Conservation (phyloP, 768 basidiomycete species). For the Termitomyces sp. region DNA sequence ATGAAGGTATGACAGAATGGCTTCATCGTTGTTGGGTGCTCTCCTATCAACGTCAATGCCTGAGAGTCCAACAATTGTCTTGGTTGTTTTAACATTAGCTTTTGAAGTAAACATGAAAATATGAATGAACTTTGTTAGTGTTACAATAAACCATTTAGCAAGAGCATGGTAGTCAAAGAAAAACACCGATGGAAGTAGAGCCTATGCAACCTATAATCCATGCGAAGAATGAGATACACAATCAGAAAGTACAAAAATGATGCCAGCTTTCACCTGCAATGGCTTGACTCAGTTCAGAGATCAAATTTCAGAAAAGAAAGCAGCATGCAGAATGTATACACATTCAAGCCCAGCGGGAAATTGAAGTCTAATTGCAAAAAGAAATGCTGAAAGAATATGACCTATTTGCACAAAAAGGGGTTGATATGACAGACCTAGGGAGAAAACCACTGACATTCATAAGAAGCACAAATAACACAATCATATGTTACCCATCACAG, state of each 20-base stretch:
- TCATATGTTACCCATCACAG: background rate
- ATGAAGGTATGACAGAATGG: conserved; percentile 7
- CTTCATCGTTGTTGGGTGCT: conserved; percentile 12
- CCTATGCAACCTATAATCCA: background rate
- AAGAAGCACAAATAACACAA: background rate
- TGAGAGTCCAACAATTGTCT: background rate
- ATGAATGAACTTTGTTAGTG: background rate
- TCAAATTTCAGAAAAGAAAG: background rate
- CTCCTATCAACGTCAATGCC: conserved; percentile 15
- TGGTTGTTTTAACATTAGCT: background rate
- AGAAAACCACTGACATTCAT: background rate
- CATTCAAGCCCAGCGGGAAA: background rate
- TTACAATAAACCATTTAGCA: background rate
- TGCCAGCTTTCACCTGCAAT: background rate
- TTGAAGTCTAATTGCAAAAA: background rate
- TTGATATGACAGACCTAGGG: background rate
- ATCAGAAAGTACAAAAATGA: background rate
- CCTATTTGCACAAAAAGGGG: background rate
- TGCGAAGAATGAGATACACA: background rate
- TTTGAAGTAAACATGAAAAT: background rate
- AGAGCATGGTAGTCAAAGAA: background rate
- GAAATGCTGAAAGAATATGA: background rate
- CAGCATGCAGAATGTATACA: background rate
- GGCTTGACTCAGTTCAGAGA: background rate
- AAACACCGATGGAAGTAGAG: background rate